Base-by-base conservation (phyloP, 2,329 filamentous ascomycete genomes). In the Verticillium tricorpus region DNA sequence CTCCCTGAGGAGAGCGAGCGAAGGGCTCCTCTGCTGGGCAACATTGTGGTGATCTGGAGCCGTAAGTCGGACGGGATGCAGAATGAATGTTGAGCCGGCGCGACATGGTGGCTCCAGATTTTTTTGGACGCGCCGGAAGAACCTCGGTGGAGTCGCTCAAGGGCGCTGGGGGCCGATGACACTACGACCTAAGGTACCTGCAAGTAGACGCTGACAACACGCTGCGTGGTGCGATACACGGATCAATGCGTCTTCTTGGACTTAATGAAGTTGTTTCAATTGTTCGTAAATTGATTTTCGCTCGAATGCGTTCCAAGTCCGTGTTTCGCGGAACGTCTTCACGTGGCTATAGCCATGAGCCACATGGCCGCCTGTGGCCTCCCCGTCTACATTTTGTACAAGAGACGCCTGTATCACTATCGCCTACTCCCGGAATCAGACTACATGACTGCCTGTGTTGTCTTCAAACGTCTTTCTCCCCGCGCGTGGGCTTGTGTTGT, bases 11-110 rank as follows among this genome's bases (percentile, higher is more conserved):
- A 72, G 61, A 77, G 64, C 60, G 76, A 74, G 66, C 75, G 74
- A 67, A 74, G 71, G 68, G 78, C 72, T 69, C 76, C 78, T 77
- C 77, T 76, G 65, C 78, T 79, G 62, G 77, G 76, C 69, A 80
- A 74, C 78, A 80, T 80, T 62, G 67, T 74, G 72, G 69, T 25
- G n/a, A 52, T 52, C 45, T 52, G 45, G 11, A 9, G 45, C 45
- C 45, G 45, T 25, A 25, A 8, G 11, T 34, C 25, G 14, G 54
- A 62, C 55, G 12, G 45, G 59, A 61, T 58, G 58, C 65, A 61
- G 59, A 61, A 59, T 64, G 69, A 62, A 62, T 65, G 66, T 62
- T 60, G 34, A 54, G 32, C 45, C 62, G 57, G 57, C 57, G 63
- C 54, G 57, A 31, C 25, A 50, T 56, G 60, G 57, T 45, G 57